Conservation (phyloP, 2,329 filamentous ascomycete species). For the Paracorniculantispora psalliotae region DNA sequence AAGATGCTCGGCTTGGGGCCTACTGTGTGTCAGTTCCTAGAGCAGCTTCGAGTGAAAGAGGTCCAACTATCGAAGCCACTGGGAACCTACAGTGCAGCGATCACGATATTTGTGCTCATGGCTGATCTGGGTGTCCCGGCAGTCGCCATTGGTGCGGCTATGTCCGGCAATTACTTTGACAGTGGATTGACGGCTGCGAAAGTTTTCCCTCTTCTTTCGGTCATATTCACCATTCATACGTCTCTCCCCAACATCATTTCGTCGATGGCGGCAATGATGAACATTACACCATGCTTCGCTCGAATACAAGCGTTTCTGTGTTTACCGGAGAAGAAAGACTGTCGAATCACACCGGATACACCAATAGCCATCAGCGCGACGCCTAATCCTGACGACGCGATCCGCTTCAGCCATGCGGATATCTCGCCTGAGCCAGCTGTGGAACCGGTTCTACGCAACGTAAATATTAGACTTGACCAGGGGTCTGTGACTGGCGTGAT, state of each 20-base stretch:
- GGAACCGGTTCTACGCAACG: neutral
- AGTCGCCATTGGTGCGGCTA: neutral
- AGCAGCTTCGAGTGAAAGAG: neutral
- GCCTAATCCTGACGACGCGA: neutral
- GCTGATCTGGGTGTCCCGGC: neutral
- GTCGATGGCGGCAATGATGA: neutral
- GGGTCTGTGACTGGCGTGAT: neutral
- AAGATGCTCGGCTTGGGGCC: slow-evolving; percentile 4
- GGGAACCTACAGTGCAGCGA: neutral
- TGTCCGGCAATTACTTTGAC: neutral
- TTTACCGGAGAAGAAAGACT: neutral
- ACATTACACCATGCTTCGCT: neutral
- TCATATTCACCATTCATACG: neutral
- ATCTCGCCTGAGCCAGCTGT: neutral
- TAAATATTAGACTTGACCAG: neutral
- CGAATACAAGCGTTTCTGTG: neutral
- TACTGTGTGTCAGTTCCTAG: neutral
- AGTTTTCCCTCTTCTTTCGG: neutral
- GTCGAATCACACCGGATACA: neutral
- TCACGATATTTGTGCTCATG: neutral
- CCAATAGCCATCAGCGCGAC: neutral
- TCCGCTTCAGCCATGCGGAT: neutral
- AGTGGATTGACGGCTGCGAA: neutral
- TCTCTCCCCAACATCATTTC: neutral
- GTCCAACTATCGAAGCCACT: neutral